These are phyloP conservation scores for Penicillium antarcticum DNA, from an alignment of 495 filamentous ascomycete species.

Conservation along the genomic window DNA sequence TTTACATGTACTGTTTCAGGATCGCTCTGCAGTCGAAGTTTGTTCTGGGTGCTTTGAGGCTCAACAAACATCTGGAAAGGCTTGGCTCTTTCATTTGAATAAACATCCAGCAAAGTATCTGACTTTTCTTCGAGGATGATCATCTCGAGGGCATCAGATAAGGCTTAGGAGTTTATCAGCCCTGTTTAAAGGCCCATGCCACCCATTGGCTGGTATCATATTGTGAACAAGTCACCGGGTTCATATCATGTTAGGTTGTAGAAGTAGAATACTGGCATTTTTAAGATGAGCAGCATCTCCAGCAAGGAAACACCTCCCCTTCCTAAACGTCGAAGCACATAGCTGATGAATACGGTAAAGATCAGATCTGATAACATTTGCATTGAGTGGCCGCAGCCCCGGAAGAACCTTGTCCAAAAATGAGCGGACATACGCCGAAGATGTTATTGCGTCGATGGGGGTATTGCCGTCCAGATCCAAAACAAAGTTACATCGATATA, in stretches of 20 bases:
- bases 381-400: constrained; percentile 1
- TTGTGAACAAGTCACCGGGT: neutral
- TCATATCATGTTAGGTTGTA: neutral
- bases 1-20: neutral
- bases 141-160: constrained; percentile 1
- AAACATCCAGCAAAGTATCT: neutral
- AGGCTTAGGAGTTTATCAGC: constrained; percentile 5
- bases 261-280: neutral
- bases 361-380: neutral
- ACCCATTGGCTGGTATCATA: constrained; percentile 1
- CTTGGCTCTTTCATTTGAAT: constrained; percentile 1
- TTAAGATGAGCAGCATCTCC: constrained; percentile 7
- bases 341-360: constrained; percentile 5
- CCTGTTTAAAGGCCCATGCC: constrained; percentile 2
- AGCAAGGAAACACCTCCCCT: constrained; percentile 3
- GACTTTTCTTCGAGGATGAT: constrained; percentile 4
- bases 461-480: neutral
- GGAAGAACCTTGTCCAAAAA: neutral
- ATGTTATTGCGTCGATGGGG: neutral
- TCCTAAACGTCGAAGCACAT: neutral
- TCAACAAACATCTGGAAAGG: constrained; percentile 8
- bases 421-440: neutral
- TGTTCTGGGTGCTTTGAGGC: constrained; percentile 1
- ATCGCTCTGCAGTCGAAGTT: neutral
- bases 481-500: neutral